Base-by-base conservation (phyloP, 352 stramenopile species). In the Paralagenidium karlingii region DNA sequence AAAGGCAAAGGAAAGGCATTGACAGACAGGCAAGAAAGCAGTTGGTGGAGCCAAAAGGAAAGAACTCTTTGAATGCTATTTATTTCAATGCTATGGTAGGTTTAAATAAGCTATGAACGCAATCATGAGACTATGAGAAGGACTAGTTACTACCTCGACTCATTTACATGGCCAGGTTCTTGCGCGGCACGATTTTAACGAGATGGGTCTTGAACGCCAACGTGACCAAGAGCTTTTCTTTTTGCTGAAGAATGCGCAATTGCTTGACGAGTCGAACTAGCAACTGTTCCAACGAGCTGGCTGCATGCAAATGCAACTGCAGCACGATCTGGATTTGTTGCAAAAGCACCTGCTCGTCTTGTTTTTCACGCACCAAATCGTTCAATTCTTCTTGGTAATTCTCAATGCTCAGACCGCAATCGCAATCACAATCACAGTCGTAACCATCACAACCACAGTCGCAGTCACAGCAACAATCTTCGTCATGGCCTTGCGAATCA, bases 321-420 rank as follows among this genome's bases (percentile, higher is more conserved):
- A 78, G 57, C 43, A 79, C 64, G 43, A 32, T 34, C 8, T 55
- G 51, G 34, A 83, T 68, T 49, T 81, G 66, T 20, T 41, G 47
- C 13, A 83, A 57, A 21, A 83, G 56, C 25, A 59, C 48, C 1
- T 77, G 40, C 43, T 83, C 69, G 28, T 83, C 69, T 16, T 64
- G 51, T n/a, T 64, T 63, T 52, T 83, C 69, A 18, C 77, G 59
- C 15, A 63, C 40, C 9, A 83, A 57, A 46, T 83, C 66, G 15
- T 75, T 50, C 6, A 67, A 47, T 51, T 83, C 66, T 33, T 76
- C 48, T 16, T 50, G 28, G n/a, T n/a, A n/a, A n/a, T n/a, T n/a
- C n/a, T n/a, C n/a, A n/a, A n/a, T n/a, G n/a, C n/a, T n/a, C n/a
- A n/a, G n/a, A n/a, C n/a, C n/a, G n/a, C n/a, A n/a, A n/a, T n/a